Conservation (phyloP, 805 yeast genomes). For the Teunomyces funiuensis region DNA sequence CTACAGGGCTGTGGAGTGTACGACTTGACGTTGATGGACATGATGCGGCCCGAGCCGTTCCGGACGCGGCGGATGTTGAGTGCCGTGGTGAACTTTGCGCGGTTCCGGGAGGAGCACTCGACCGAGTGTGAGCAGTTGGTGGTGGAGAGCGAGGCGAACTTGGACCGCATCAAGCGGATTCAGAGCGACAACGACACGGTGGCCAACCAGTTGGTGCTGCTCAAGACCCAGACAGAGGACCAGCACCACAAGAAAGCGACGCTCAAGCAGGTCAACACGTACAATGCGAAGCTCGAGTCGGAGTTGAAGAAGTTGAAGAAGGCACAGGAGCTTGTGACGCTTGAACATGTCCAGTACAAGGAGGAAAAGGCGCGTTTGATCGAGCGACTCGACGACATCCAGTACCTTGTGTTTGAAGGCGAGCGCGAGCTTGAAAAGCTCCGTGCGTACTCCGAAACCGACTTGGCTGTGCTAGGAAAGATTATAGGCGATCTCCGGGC, state of each 20-base stretch:
- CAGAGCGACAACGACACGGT: constrained; percentile 16
- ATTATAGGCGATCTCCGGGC: constrained; percentile 53
- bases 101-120: constrained; percentile 77
- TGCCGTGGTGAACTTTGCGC: constrained; percentile 81
- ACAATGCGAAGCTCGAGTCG: constrained; percentile 57
- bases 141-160: constrained; percentile 49
- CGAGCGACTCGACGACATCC: constrained; percentile 59
- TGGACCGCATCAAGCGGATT: constrained; percentile 38
- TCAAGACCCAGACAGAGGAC: constrained; percentile 12
- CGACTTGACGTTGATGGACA: constrained; percentile 74
- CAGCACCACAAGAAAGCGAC: constrained; percentile 31
- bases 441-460: constrained; percentile 57
- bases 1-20: constrained; percentile 71
- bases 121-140: constrained; percentile 66
- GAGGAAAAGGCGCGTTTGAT: constrained; percentile 58
- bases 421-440: constrained; percentile 60
- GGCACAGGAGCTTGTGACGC: constrained; percentile 59
- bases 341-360: constrained; percentile 65
- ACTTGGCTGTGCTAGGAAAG: constrained; percentile 53
- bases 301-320: constrained; percentile 61
- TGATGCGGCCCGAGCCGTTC: constrained; percentile 72
- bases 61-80: constrained; percentile 68
- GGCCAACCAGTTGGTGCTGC: constrained; percentile 8
- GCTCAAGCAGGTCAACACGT: constrained; percentile 40
- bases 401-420: constrained; percentile 54